These are phyloP conservation scores for Oropetium thomaeum DNA, from an alignment of 176 grass and related monocot species.

Conservation along the genomic window DNA sequence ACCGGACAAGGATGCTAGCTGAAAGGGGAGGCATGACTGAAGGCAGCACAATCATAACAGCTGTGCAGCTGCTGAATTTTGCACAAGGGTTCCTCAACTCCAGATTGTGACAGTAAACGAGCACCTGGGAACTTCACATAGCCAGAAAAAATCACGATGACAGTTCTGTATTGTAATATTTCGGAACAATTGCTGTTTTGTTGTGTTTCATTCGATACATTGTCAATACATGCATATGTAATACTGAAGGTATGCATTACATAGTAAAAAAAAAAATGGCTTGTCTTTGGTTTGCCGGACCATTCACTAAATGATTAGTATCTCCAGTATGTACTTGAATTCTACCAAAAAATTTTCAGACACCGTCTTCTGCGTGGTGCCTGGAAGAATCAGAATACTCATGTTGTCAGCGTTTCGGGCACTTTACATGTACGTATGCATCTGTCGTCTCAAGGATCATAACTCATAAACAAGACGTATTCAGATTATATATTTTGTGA, in stretches of 20 bases:
- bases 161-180: constrained; percentile 16
- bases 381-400: not conserved
- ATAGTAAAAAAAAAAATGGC: not conserved
- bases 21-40: constrained; percentile 7
- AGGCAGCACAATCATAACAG: not conserved
- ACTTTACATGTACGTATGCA: too few relatives aligned
- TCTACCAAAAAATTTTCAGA: not conserved
- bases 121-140: not conserved
- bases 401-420: too few relatives aligned
- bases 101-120: constrained; percentile 26
- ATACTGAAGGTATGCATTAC: not conserved
- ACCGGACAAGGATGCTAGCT: constrained; percentile 52
- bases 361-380: too few relatives aligned
- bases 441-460: too few relatives aligned
- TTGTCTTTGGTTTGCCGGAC: not conserved
- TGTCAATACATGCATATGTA: constrained; percentile 4
- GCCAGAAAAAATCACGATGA: not conserved
- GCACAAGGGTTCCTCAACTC: not conserved
- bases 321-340: not conserved
- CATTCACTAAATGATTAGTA: not conserved
- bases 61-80: not conserved
- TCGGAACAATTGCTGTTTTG: not conserved
- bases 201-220: not conserved
- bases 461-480: too few relatives aligned
- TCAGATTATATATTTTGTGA: too few relatives aligned